These are phyloP conservation scores for Nicotiana sylvestris DNA, from an alignment of 257 asterid genomes.

Conservation along the genomic window DNA sequence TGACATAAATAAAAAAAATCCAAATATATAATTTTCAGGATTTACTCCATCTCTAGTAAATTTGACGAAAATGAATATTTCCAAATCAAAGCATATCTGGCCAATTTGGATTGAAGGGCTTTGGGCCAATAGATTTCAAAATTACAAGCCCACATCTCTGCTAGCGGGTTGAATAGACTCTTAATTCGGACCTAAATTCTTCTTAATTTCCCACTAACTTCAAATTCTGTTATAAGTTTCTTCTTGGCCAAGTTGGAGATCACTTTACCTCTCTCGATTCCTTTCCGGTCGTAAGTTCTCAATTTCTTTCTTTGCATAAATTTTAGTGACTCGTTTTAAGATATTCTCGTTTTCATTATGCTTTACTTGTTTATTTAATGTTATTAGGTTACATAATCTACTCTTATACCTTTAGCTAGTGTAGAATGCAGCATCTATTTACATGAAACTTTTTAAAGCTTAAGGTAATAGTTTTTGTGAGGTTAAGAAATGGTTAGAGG, in stretches of 20 bases:
- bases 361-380: background rate
- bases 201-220: background rate
- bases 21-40: no score
- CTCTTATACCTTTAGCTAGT: background rate
- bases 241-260: background rate
- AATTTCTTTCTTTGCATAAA: background rate
- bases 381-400: background rate
- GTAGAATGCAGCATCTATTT: background rate
- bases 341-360: background rate
- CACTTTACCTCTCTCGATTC: background rate
- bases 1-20: no score
- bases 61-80: no score
- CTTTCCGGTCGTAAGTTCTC: background rate
- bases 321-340: background rate
- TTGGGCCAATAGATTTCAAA: no score
- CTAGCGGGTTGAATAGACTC: background rate
- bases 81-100: no score
- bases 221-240: background rate
- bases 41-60: no score
- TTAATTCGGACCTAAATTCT: background rate
- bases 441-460: background rate
- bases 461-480: background rate
- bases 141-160: background rate
- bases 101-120: no score
- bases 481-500: background rate